Conservation (phyloP, 2,329 filamentous ascomycete genomes). For the Claviceps pusilla region DNA sequence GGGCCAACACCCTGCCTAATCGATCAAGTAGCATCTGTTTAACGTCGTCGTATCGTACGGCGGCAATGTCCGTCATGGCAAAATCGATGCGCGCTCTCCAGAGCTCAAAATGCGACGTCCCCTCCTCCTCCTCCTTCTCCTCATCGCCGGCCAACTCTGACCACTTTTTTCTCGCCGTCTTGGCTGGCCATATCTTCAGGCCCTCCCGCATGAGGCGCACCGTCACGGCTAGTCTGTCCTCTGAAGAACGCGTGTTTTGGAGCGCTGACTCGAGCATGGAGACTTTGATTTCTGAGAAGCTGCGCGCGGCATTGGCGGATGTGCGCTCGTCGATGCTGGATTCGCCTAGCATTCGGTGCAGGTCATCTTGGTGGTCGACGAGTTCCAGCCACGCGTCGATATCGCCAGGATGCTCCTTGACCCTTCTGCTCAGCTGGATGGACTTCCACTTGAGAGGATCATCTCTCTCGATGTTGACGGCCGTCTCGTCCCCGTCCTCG, state of each 20-base stretch:
- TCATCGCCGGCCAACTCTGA: slow-evolving; percentile 25
- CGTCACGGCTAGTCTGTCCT: slow-evolving; percentile 45
- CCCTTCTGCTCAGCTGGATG: slow-evolving; percentile 45
- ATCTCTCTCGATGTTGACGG: slow-evolving; percentile 18
- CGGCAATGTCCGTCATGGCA: slow-evolving; percentile 50
- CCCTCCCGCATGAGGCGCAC: slow-evolving; percentile 61
- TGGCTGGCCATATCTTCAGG: slow-evolving; percentile 54
- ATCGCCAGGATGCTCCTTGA: slow-evolving; percentile 52
- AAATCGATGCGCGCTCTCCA: slow-evolving; percentile 65
- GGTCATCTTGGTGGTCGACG: slow-evolving; percentile 59
- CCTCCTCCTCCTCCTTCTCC: slow-evolving; percentile 10
- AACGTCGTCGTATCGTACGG: slow-evolving; percentile 53
- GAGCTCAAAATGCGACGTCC: slow-evolving; percentile 31
- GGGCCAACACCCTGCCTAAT: slow-evolving; percentile 11
- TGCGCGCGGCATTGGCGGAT: slow-evolving; percentile 47
- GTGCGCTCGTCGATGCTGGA: slow-evolving; percentile 24
- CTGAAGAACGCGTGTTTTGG: slow-evolving; percentile 30
- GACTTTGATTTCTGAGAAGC: slow-evolving; percentile 65
- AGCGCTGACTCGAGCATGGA: slow-evolving; percentile 69
- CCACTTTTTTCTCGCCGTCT: slow-evolving; percentile 51
- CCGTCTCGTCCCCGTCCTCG: slow-evolving; percentile 20
- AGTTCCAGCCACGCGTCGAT: slow-evolving; percentile 61
- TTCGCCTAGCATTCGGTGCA: slow-evolving; percentile 37
- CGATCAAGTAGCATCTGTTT: slow-evolving; percentile 45
- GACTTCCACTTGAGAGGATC: slow-evolving; percentile 38